Evolutionary conservation across 2,329 filamentous ascomycete genomes (phyloP).

Genomic region (Calcarisporium arbuscula): DNA sequence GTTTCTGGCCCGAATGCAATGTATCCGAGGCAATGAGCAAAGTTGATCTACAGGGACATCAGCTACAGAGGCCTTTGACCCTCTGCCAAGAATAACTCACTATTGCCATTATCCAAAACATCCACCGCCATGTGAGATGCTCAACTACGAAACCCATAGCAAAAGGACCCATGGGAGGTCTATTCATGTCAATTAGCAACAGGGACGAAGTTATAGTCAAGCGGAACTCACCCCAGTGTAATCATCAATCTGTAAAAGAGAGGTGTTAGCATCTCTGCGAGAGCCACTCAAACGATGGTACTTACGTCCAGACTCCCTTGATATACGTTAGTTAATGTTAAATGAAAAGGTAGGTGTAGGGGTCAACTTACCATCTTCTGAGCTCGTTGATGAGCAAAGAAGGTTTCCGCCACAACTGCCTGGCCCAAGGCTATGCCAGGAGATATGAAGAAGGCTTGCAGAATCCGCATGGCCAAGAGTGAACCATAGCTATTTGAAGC

Average conservation of each 20-base stretch:
- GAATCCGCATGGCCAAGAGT: slow-evolving; percentile 42
- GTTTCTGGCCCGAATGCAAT: slow-evolving; percentile 14
- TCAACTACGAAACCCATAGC: slow-evolving; percentile 40
- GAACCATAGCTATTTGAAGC: slow-evolving; percentile 39
- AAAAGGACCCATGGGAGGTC: no score
- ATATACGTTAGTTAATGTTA: no score
- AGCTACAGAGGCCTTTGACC: no score
- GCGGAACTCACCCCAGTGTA: no score
- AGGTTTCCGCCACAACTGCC: slow-evolving; percentile 13
- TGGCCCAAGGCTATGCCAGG: slow-evolving; percentile 31
- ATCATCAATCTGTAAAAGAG: no score
- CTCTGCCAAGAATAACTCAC: slow-evolving; percentile 18
- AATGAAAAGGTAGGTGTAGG: no score
- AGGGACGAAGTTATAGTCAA: no score
- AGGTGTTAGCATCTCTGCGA: no score
- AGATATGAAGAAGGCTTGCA: slow-evolving; percentile 48
- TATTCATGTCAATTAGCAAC: no score
- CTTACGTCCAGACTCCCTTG: no score
- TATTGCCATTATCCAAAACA: slow-evolving; percentile 52
- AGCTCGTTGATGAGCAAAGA: slow-evolving; percentile 11
- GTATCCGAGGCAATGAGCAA: slow-evolving; percentile 11
- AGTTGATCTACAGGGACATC: slow-evolving; percentile 10
- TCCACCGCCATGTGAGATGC: slow-evolving; percentile 49
- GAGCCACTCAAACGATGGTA: no score
- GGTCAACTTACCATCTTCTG: slow-evolving; percentile 15